Evolutionary conservation across 768 basidiomycete species (phyloP), one percentile per base, ranked within the genome.

Genomic region (Mycena galericulata): DNA sequence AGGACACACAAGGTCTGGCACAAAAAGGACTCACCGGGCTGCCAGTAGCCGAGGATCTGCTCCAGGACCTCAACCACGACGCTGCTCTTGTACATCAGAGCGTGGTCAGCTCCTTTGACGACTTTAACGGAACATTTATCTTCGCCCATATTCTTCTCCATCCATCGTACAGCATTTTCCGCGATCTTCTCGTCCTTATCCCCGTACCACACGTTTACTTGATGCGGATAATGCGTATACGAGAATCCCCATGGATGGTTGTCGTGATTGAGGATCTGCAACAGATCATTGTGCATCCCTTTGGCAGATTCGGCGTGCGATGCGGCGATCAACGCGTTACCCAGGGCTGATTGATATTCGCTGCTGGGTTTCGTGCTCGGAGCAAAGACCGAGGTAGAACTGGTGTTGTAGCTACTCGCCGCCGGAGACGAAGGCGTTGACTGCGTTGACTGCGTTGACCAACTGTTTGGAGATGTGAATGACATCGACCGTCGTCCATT

Each of bases 261-360:
- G 72, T 94, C 93, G 71, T 95, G 94, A 74, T 97, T 96, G 61
- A 98, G 84, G 76, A 99, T 97, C 73, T 95, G 92, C 67, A 98
- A 77, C 18, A 99, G 87, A 80, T 99, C 98, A 63, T 90, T 88
- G 73, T 97, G 95, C 0, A 93, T 94, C 53, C 98, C 97, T 70
- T 91, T 92, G 27, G 95, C 88, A 6, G 95, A 96, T 77, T 99
- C 97, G 3, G 97, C 92, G 77, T 99, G 97, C 1, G 96, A 97
- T 0, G 97, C 97, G 26, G 95, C 94, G 46, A 97, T 90, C 34
- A 99, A 86, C 3, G 96, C 96, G 65, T 93, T 95, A 38, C 92
- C 95, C n/a, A 98, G 85, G 3, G 90, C 86, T 17, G 88, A 90
- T 71, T 94, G 92, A 74, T 88, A 88, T 29, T 82, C 76, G 64